These are phyloP conservation scores for Helotiales sp. DNA, from an alignment of 2,329 filamentous ascomycete genomes.

Conservation along the genomic window DNA sequence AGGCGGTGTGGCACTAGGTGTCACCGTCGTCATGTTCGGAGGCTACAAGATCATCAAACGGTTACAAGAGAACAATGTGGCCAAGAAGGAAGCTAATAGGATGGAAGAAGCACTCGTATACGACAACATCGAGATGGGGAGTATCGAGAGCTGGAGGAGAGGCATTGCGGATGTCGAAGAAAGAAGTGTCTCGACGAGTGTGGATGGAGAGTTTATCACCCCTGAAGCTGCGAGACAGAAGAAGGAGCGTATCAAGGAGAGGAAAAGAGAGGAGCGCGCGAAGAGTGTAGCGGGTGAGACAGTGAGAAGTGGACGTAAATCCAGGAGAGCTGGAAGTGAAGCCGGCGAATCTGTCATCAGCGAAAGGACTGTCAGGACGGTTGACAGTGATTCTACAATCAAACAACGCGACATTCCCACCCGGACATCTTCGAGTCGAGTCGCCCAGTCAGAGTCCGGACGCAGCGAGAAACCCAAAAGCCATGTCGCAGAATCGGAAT, in stretches of 20 bases:
- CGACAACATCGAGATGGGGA: conserved; percentile 31
- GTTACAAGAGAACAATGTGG: conserved; percentile 53
- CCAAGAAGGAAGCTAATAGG: conserved; percentile 23
- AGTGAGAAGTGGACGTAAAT: conserved; percentile 8
- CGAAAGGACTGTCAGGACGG: conserved; percentile 25
- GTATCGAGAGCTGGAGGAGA: conserved; percentile 36
- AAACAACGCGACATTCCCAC: conserved; percentile 7
- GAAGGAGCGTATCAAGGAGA: conserved; percentile 26
- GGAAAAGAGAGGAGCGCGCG: conserved; percentile 26
- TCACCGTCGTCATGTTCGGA: conserved; percentile 94
- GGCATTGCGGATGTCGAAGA: conserved; percentile 34
- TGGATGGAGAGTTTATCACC: conserved; percentile 37
- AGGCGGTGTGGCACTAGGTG: conserved; percentile 81
- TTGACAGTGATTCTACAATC: conserved; percentile 31
- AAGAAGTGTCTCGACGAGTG: conserved; percentile 33
- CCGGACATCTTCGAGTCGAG: conserved; percentile 15
- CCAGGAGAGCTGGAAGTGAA: conserved; percentile 13
- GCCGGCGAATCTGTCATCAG: neutral
- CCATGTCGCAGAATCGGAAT: conserved; percentile 14
- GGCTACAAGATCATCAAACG: conserved; percentile 97
- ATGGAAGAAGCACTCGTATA: conserved; percentile 34
- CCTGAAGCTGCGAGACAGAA: conserved; percentile 31
- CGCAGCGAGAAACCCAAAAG: conserved; percentile 22
- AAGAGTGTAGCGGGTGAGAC: conserved; percentile 17
- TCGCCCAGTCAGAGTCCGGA: conserved; percentile 22